These are phyloP conservation scores for Mallotus nudiflorus DNA, from an alignment of 345 rosid genomes.

Conservation along the genomic window DNA sequence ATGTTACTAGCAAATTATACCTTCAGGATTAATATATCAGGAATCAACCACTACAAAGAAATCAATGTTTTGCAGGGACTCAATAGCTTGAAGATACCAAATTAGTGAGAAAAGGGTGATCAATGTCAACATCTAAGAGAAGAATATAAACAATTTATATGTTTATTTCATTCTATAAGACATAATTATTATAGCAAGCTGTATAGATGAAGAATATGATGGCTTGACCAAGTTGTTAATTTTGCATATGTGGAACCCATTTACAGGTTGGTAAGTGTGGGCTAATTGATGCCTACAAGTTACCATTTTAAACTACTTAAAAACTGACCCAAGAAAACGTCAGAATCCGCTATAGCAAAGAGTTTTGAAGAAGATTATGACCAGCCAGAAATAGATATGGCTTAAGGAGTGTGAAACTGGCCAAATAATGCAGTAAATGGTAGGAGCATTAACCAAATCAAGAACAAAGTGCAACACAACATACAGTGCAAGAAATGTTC, in stretches of 20 bases:
- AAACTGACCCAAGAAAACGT: background rate
- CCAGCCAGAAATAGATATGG: no score
- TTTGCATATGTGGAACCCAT: background rate
- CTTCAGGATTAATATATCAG: background rate
- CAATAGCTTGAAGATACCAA: slow-evolving; percentile 6
- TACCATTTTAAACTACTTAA: background rate
- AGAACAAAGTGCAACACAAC: no score
- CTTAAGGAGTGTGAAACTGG: no score
- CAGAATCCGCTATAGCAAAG: no score
- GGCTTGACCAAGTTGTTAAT: background rate
- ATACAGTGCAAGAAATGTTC: no score
- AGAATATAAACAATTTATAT: background rate
- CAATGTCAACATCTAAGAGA: slow-evolving; percentile 22
- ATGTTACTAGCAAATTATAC: background rate
- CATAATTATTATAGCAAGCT: slow-evolving; percentile 1
- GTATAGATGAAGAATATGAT: background rate
- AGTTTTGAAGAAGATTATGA: no score
- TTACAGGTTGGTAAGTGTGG: background rate
- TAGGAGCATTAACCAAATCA: no score
- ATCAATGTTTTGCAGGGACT: background rate
- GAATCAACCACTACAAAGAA: background rate
- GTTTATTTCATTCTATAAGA: background rate
- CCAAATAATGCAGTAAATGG: no score
- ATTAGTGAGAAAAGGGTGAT: background rate
- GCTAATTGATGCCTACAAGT: background rate